These are phyloP conservation scores for Talaromyces sp. DNA, from an alignment of 2,329 filamentous ascomycete genomes.

Conservation along the genomic window DNA sequence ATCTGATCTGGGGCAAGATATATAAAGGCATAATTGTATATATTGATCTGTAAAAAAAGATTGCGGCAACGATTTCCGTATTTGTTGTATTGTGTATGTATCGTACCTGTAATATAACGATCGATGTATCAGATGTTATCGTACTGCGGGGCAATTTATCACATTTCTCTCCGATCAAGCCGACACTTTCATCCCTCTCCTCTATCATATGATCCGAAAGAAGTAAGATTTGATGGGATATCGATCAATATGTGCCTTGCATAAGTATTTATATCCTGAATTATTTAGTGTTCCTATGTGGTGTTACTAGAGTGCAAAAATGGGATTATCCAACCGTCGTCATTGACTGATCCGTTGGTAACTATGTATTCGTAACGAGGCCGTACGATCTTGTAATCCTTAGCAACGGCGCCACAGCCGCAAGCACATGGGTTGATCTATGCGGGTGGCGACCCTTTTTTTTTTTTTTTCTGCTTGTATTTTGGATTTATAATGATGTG, in stretches of 20 bases:
- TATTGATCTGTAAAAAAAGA: neutral
- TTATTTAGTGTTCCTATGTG: neutral
- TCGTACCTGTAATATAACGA: neutral
- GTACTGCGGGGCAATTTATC: neutral
- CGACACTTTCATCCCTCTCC: neutral
- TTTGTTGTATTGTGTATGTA: constrained; percentile 2
- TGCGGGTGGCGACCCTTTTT: neutral
- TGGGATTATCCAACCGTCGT: constrained; percentile 1
- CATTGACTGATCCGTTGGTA: neutral
- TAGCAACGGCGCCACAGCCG: neutral
- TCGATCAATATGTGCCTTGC: neutral
- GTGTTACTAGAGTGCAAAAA: neutral
- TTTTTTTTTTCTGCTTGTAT: neutral
- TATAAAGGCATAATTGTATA: neutral
- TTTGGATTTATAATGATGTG: neutral
- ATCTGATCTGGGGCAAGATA: too few species aligned
- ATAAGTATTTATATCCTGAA: neutral
- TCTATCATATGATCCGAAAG: neutral
- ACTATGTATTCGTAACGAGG: neutral
- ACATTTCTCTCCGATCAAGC: neutral
- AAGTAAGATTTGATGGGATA: neutral
- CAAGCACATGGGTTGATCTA: neutral
- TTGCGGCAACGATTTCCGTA: neutral
- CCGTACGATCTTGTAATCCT: neutral
- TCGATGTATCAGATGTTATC: neutral